Conservation (phyloP, 2,329 filamentous ascomycete genomes). For the Stachybotrys chlorohalonatus region DNA sequence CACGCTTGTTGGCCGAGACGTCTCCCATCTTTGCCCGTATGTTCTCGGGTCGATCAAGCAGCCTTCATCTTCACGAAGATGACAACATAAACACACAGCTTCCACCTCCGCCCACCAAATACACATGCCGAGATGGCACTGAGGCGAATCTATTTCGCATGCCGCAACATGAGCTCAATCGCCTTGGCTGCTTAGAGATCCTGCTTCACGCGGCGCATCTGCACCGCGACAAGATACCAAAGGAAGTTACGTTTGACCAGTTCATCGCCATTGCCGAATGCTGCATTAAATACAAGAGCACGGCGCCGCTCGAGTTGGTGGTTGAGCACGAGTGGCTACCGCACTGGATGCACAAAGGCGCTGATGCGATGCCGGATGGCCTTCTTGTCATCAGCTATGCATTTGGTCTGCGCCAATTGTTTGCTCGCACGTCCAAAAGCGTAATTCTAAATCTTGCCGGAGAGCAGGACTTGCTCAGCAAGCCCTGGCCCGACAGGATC, state of each 20-base stretch:
- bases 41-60: constrained; percentile 24
- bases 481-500: constrained; percentile 37
- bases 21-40: constrained; percentile 43
- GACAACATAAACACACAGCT: constrained; percentile 25
- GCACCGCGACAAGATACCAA: constrained; percentile 36
- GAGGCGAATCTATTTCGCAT: constrained; percentile 40
- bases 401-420: constrained; percentile 39
- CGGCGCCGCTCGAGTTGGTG: constrained; percentile 37
- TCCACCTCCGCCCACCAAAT: constrained; percentile 23
- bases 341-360: constrained; percentile 38
- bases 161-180: constrained; percentile 40
- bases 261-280: constrained; percentile 44
- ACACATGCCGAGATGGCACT: constrained; percentile 32
- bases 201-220: constrained; percentile 43
- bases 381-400: constrained; percentile 43
- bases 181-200: constrained; percentile 30
- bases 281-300: constrained; percentile 41
- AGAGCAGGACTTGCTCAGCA: constrained; percentile 31
- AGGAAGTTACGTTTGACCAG: constrained; percentile 34
- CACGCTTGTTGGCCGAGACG: constrained; percentile 38
- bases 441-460: constrained; percentile 36
- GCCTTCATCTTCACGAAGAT: constrained; percentile 23
- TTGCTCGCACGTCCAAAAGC: constrained; percentile 39
- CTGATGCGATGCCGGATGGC: constrained; percentile 39
- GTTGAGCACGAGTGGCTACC: constrained; percentile 45